phyloP scores from a whole-genome alignment of 176 grass and related monocot species.

The Otatea glauca region DNA sequence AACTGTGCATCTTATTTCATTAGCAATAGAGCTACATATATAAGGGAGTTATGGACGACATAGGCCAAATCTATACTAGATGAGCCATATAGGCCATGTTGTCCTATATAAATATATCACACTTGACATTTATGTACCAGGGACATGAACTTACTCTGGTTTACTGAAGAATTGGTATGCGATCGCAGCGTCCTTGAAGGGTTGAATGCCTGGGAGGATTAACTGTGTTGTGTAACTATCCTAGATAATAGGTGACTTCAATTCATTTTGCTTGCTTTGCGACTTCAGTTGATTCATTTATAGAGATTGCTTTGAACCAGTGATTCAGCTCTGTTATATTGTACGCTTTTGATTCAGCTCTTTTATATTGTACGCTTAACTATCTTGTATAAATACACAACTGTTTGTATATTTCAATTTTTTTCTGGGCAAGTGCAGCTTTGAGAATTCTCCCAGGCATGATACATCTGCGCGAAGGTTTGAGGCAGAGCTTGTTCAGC shows the following conservation, averaged over 20 bases:
- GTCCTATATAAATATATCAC: not conserved
- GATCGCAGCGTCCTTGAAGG: not conserved
- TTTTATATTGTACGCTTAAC: not conserved
- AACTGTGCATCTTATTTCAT: not conserved
- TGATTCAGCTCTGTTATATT: conserved; percentile 14
- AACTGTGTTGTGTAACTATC: conserved; percentile 25
- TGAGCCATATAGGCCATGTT: not conserved
- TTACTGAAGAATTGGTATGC: not conserved
- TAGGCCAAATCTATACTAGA: not conserved
- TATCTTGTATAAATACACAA: conserved; percentile 12
- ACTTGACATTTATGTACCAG: not conserved
- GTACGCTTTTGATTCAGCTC: conserved; percentile 5
- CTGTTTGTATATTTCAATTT: conserved; percentile 18
- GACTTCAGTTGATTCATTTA: not conserved
- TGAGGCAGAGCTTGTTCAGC: conserved; percentile 85
- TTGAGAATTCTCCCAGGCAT: conserved; percentile 84
- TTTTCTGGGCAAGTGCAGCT: conserved; percentile 62
- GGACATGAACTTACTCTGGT: not conserved
- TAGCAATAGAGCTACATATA: not conserved
- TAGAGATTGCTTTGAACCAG: not conserved
- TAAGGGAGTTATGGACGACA: not conserved
- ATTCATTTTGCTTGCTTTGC: conserved; percentile 20
- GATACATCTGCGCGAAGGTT: conserved; percentile 69
- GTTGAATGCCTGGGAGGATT: not conserved
- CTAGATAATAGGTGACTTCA: conserved; percentile 27